Evolutionary conservation across 768 basidiomycete genomes (phyloP).

Genomic region (Atractiella rhizophila): DNA sequence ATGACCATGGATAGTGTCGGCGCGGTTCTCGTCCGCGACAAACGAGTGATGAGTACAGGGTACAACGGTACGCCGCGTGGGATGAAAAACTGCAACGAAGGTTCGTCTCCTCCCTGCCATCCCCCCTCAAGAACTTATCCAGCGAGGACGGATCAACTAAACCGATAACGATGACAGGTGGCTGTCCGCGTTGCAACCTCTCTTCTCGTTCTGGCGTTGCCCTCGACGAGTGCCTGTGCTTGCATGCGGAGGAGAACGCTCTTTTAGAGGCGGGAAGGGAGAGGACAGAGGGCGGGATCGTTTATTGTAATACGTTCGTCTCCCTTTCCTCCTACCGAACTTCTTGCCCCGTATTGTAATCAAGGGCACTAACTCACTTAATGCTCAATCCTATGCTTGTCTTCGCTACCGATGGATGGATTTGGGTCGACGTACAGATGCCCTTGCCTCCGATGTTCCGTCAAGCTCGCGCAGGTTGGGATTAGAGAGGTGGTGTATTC

Average conservation of each 20-base stretch:
- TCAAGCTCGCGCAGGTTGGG: constrained; percentile 91
- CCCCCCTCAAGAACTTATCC: constrained; percentile 16
- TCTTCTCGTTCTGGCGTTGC: constrained; percentile 15
- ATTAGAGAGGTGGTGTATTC: constrained; percentile 84
- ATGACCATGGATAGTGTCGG: constrained; percentile 87
- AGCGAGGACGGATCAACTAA: constrained; percentile 2
- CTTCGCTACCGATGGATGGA: not conserved
- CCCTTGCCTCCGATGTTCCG: constrained; percentile 82
- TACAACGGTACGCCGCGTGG: constrained; percentile 89
- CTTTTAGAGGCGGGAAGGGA: constrained; percentile 80
- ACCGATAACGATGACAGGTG: constrained; percentile 1
- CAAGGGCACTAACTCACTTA: not conserved
- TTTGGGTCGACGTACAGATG: constrained; percentile 32
- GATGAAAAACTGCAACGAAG: constrained; percentile 65
- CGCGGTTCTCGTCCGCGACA: constrained; percentile 58
- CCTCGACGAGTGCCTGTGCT: constrained; percentile 59
- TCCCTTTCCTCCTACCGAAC: not conserved
- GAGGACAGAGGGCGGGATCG: constrained; percentile 36
- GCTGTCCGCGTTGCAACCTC: too few species aligned
- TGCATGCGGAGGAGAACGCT: constrained; percentile 97
- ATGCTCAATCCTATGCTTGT: not conserved
- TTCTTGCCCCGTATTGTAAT: not conserved
- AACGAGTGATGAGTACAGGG: constrained; percentile 26
- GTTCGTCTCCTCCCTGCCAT: constrained; percentile 61
- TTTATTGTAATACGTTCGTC: constrained; percentile 93